These are phyloP conservation scores for Fusarium xylarioides DNA, from an alignment of 2,329 filamentous ascomycete species.

Conservation along the genomic window DNA sequence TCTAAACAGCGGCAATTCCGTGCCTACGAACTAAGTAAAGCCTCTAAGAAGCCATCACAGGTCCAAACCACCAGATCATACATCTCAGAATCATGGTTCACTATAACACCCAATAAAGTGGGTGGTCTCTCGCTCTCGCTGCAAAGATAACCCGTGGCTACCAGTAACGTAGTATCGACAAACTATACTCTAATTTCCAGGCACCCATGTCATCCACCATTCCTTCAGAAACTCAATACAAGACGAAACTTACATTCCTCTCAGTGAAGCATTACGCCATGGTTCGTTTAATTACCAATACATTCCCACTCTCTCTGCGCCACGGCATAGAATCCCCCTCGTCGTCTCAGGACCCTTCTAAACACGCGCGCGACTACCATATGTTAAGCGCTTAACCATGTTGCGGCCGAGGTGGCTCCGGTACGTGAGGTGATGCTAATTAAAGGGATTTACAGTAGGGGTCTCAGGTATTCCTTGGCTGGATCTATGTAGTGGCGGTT, in stretches of 20 bases:
- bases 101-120: neutral
- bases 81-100: neutral
- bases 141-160: neutral
- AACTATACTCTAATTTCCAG: conserved; percentile 11
- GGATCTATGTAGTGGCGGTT: neutral
- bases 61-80: conserved; percentile 8
- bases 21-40: neutral
- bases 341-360: conserved; percentile 20
- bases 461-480: neutral
- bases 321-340: neutral
- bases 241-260: conserved; percentile 15
- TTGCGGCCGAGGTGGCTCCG: neutral
- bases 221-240: neutral
- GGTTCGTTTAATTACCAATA: conserved; percentile 18
- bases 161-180: neutral
- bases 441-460: conserved; percentile 11
- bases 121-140: neutral
- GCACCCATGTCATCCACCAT: neutral
- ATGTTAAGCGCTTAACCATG: conserved; percentile 11
- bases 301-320: neutral
- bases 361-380: conserved; percentile 40
- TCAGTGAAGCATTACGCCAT: neutral
- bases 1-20: conserved; percentile 4
- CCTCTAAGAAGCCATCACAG: neutral
- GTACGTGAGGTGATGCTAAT: neutral